Conservation (phyloP, 768 basidiomycete species). For the Leucocoprinus leucothites region DNA sequence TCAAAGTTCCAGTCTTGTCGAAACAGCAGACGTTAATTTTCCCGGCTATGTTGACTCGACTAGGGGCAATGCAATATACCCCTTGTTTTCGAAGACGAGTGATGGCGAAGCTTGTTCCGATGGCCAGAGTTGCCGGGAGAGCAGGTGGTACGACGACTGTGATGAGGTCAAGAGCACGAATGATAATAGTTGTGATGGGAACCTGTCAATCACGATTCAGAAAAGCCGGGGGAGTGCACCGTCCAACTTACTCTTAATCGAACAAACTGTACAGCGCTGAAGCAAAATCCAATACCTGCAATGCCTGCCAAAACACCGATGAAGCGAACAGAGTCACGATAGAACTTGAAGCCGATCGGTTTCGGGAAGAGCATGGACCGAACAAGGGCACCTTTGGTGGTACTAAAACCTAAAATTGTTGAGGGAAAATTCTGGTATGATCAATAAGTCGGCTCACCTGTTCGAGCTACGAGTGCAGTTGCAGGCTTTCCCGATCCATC, state of each 20-base stretch:
- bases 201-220: slow-evolving; percentile 44
- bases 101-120: slow-evolving; percentile 95
- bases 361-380: slow-evolving; percentile 99
- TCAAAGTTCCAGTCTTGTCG: slow-evolving; percentile 98
- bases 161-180: slow-evolving; percentile 92
- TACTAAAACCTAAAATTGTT: slow-evolving; percentile 70
- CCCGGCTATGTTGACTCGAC: slow-evolving; percentile 90
- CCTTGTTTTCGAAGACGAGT: slow-evolving; percentile 79
- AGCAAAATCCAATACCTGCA: slow-evolving; percentile 87
- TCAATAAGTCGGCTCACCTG: slow-evolving; percentile 46
- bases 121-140: slow-evolving; percentile 93
- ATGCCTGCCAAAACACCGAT: slow-evolving; percentile 91
- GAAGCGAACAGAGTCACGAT: slow-evolving; percentile 87
- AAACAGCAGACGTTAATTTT: slow-evolving; percentile 98
- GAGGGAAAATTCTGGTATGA: not conserved
- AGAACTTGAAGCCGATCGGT: slow-evolving; percentile 98
- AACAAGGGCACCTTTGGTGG: slow-evolving; percentile 94
- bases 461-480: slow-evolving; percentile 80
- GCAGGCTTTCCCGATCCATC: slow-evolving; percentile 60
- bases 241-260: slow-evolving; percentile 69
- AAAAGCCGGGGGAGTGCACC: not conserved
- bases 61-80: slow-evolving; percentile 96
- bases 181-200: slow-evolving; percentile 83
- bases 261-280: slow-evolving; percentile 89
- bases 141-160: slow-evolving; percentile 98